Conservation (phyloP, 164 flowering plant genomes). For the Vitis rotundifolia region DNA sequence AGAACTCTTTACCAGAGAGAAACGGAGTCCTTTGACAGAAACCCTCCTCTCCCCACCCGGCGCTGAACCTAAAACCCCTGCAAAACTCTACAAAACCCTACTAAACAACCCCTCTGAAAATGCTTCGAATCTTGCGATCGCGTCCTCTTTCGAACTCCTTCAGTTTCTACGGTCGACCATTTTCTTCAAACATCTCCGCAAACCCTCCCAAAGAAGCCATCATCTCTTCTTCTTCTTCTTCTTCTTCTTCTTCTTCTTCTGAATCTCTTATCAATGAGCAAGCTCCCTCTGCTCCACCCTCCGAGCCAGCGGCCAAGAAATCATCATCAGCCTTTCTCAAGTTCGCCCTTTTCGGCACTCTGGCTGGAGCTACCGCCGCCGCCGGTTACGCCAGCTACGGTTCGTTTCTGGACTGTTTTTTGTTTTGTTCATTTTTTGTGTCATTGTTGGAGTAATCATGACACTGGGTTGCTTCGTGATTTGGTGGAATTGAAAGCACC, state of each 20-base stretch:
- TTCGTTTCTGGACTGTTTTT: constrained; percentile 4
- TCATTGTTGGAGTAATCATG: no score
- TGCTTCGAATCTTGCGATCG: constrained; percentile 19
- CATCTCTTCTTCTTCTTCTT: constrained; percentile 21
- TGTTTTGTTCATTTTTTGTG: no score
- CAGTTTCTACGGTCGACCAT: constrained; percentile 9
- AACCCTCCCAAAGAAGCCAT: constrained; percentile 27
- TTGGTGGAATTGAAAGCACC: no score
- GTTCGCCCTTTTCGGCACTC: constrained; percentile 20
- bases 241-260: constrained; percentile 17
- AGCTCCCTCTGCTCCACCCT: constrained; percentile 13
- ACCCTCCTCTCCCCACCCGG: neutral
- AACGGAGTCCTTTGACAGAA: neutral
- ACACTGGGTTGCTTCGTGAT: no score
- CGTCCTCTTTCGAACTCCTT: constrained; percentile 4
- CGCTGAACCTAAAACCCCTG: neutral
- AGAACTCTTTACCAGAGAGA: no score
- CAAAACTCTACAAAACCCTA: constrained; percentile 9
- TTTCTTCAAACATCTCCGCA: constrained; percentile 19
- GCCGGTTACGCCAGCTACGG: constrained; percentile 45
- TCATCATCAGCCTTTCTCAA: constrained; percentile 26
- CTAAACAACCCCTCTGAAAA: neutral
- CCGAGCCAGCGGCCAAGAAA: constrained; percentile 14
- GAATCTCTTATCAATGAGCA: constrained; percentile 4
- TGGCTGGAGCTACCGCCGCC: constrained; percentile 32